Evolutionary conservation across 225 moss, liverwort and hornwort species (phyloP), one percentile per base, ranked within the genome.

Genomic region (Lunularia cruciata): DNA sequence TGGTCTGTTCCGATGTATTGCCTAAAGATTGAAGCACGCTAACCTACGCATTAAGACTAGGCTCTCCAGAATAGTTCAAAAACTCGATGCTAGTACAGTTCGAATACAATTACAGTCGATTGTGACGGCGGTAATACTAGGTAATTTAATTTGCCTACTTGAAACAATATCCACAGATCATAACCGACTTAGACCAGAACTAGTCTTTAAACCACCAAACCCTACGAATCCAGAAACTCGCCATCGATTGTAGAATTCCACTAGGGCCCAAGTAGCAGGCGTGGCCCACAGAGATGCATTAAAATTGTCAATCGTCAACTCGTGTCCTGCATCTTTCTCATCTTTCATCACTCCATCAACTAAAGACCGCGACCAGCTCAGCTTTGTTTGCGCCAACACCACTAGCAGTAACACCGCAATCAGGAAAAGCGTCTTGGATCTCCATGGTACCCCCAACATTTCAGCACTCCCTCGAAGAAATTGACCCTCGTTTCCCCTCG

Each of bases 211-310:
- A n/a, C n/a, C n/a, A n/a, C 15, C 16, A 25, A 57, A 32, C 43
- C 43, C 43, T 43, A 43, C 3, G 3, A 43, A 11, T 16, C 3
- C 14, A 32, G 3, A 32, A 10, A 55, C 78, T 16, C 46, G 91
- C 94, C 94, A 95, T 69, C 85, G 85, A 40, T 87, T 90, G 47
- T 91, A 95, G 45, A 95, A 95, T 67, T 95, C 94, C 48, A 95
- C 91, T 14, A 95, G 25, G 5, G 88, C 94, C 83, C 79, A 84
- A 47, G 79, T 77, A 43, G 87, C 76, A 25, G 76, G 80, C 47
- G 91, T 80, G 16, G 86, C 83, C 79, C 79, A 71, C 56, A 91
- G 77, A 8, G 91, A 77, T 2, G 81, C 59, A 64, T 95, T 95
- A 69, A 95, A 95, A 57, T 73, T 84, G 72, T 78, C 84, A 8